phyloP scores from a whole-genome alignment of 192 early-diverging fungal genomes.

The Funneliformis geosporum region DNA sequence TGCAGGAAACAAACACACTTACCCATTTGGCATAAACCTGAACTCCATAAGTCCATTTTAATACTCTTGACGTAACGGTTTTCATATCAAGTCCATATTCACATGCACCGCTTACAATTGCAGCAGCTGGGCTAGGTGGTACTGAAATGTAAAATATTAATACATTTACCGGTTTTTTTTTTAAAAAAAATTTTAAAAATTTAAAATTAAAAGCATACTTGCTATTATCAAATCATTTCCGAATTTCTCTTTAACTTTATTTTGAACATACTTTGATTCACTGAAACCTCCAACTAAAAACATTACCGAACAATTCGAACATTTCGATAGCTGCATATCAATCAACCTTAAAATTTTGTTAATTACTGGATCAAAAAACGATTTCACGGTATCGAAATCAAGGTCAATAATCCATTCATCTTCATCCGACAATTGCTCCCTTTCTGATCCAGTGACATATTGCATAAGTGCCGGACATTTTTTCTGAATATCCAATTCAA shows the following conservation, averaged over 20 bases:
- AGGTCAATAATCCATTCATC: constrained; percentile 8
- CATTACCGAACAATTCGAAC: not conserved
- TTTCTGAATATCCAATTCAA: not conserved
- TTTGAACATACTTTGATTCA: no score
- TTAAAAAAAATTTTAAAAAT: no score
- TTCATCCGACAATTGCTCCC: not conserved
- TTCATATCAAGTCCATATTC: constrained; percentile 17
- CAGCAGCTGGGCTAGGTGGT: not conserved
- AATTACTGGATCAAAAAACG: constrained; percentile 14
- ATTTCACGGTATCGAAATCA: not conserved
- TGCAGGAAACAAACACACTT: no score
- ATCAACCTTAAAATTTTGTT: constrained; percentile 18
- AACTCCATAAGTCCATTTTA: constrained; percentile 18
- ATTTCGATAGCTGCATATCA: not conserved
- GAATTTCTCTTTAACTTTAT: no score
- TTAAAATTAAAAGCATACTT: no score
- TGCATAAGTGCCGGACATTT: not conserved
- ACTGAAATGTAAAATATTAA: not conserved
- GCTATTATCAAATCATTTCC: no score
- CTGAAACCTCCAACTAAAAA: not conserved
- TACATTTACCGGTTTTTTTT: not conserved
- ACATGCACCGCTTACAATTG: constrained; percentile 1
- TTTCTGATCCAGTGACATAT: not conserved
- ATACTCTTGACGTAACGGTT: not conserved
- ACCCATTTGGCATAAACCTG: not conserved